These are phyloP conservation scores for Cucumis cinereus DNA, from an alignment of 306 rosid species.

Conservation along the genomic window DNA sequence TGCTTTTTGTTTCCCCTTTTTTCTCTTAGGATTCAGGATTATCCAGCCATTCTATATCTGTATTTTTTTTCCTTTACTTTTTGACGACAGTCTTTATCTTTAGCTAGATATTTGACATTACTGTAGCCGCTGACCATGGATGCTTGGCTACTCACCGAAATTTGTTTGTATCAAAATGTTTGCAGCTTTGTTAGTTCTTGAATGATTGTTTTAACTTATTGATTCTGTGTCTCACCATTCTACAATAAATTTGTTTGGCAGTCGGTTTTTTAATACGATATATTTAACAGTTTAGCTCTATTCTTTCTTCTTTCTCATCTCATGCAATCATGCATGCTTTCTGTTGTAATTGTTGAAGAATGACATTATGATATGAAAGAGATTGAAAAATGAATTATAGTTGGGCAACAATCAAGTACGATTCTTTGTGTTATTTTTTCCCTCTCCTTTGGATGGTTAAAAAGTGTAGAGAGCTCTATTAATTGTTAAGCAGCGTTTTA, in stretches of 20 bases:
- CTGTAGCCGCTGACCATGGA: constrained; percentile 41
- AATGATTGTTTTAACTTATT: constrained; percentile 30
- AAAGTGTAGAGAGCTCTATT: not conserved
- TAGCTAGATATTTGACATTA: constrained; percentile 34
- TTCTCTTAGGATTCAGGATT: constrained; percentile 24
- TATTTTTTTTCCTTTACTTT: not conserved
- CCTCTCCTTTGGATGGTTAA: not conserved
- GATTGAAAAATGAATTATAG: not conserved
- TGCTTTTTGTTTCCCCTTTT: constrained; percentile 30
- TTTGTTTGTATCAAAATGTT: constrained; percentile 62
- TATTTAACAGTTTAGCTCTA: not conserved
- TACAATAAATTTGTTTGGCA: not conserved
- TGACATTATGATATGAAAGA: not conserved
- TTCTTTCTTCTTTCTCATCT: not conserved
- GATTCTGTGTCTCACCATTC: not conserved
- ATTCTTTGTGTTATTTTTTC: not conserved
- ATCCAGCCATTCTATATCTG: constrained; percentile 10
- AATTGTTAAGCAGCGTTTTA: not conserved
- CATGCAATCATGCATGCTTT: not conserved
- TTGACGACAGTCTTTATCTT: constrained; percentile 17
- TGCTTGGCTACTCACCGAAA: constrained; percentile 20
- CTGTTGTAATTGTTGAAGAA: not conserved
- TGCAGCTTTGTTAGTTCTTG: constrained; percentile 20
- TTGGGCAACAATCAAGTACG: not conserved
- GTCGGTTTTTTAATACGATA: not conserved